Percentiles rank a stretch among this genome's conserved stretches.
Evolutionary conservation across 176 grass and related monocot species (phyloP).

Genomic region (Luzula sylvatica): DNA sequence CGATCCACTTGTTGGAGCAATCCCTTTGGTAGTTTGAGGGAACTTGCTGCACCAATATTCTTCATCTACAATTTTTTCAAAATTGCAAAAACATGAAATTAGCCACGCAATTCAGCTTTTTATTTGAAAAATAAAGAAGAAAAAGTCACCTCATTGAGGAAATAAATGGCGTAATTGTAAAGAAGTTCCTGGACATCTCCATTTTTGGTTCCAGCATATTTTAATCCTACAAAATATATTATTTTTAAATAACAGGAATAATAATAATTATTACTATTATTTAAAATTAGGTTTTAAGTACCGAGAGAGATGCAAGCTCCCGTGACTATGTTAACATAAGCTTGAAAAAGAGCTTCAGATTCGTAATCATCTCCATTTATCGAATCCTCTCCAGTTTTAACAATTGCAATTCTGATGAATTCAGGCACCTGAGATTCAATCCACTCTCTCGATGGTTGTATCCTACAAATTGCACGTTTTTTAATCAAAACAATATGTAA

Average conservation of each 20-base stretch:
- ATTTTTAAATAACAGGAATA: not conserved
- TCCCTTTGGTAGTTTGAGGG: conserved; percentile 55
- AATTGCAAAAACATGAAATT: conserved; percentile 17
- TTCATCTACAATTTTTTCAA: conserved; percentile 48
- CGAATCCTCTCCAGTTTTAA: conserved; percentile 40
- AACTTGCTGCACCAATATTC: conserved; percentile 40
- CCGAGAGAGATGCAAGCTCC: conserved; percentile 90
- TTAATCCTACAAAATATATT: conserved; percentile 48
- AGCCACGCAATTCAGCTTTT: conserved; percentile 1
- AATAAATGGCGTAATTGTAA: conserved; percentile 61
- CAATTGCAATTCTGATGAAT: conserved; percentile 52
- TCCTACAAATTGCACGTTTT: conserved; percentile 34
- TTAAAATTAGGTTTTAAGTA: conserved; percentile 21
- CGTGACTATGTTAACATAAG: conserved; percentile 89
- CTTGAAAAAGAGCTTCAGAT: conserved; percentile 73
- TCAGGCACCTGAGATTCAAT: conserved; percentile 79
- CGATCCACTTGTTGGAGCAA: conserved; percentile 81
- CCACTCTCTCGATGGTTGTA: conserved; percentile 69
- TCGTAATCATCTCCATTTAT: conserved; percentile 59
- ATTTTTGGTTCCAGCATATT: conserved; percentile 91
- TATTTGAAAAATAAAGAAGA: conserved; percentile 18
- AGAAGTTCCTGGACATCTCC: conserved; percentile 81
- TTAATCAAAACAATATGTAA: too few species aligned
- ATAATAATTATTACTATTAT: not conserved
- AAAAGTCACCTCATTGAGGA: conserved; percentile 66